A percentile compares a stretch with the other conserved stretches of the same genome.
These are phyloP conservation scores for Penicillium sclerotiorum DNA, from an alignment of 2,329 filamentous ascomycete genomes.

Conservation along the genomic window DNA sequence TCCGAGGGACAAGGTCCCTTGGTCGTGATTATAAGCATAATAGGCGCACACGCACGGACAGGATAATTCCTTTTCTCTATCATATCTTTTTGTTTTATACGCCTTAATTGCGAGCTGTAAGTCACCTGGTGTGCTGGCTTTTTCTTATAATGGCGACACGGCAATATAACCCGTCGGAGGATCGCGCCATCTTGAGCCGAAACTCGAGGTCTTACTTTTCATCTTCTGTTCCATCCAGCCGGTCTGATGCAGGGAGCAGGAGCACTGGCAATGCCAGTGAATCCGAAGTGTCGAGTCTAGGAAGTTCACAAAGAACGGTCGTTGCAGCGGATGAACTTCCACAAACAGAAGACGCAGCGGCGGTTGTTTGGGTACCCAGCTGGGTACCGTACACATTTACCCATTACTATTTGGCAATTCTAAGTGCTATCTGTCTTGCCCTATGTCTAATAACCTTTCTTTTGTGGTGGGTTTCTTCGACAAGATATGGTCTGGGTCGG, in stretches of 20 bases:
- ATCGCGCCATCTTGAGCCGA: conserved; percentile 8
- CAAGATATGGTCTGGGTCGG: conserved; percentile 23
- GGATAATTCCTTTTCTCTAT: not conserved
- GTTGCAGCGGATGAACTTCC: too few relatives aligned
- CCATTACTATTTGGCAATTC: not conserved
- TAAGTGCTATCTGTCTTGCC: conserved; percentile 1
- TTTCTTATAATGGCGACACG: conserved; percentile 7
- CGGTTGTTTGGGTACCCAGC: too few relatives aligned
- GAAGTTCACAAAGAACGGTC: too few relatives aligned
- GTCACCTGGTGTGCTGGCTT: not conserved
- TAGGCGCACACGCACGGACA: not conserved
- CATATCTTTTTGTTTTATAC: conserved; percentile 1
- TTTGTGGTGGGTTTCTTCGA: conserved; percentile 22
- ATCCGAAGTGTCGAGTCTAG: not conserved
- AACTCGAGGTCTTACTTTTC: conserved; percentile 9
- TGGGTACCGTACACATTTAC: conserved; percentile 18
- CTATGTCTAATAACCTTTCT: conserved; percentile 13
- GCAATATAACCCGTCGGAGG: conserved; percentile 10
- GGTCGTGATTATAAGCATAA: not conserved
- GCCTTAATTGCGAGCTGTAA: not conserved
- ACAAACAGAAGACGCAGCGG: too few relatives aligned
- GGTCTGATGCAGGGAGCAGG: conserved; percentile 1
- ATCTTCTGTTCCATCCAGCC: conserved; percentile 9
- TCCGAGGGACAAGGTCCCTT: too few relatives aligned
- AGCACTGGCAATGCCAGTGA: not conserved